phyloP scores from a whole-genome alignment of 768 basidiomycete genomes.

The Lentinula boryana region DNA sequence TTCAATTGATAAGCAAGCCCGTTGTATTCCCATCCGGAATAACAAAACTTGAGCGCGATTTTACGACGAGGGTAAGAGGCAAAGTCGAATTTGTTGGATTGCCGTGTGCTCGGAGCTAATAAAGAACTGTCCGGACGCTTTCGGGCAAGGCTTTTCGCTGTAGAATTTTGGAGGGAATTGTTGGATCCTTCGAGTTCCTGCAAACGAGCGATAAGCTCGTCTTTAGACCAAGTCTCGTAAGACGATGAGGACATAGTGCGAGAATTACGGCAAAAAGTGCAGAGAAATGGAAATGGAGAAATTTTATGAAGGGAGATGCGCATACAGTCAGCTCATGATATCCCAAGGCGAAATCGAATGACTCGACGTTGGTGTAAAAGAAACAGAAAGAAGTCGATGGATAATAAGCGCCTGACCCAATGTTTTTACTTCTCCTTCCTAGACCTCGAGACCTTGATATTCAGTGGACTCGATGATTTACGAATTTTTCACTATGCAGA shows the following conservation, averaged over 20 bases:
- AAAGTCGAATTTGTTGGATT: conserved; percentile 52
- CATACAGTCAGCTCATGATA: conserved; percentile 2
- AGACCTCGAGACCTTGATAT: no score
- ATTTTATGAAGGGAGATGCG: background rate
- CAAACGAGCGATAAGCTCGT: conserved; percentile 66
- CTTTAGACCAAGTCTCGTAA: conserved; percentile 56
- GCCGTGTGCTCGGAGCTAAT: conserved; percentile 15
- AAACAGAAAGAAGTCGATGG: background rate
- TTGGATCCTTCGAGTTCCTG: conserved; percentile 40
- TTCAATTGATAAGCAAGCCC: conserved; percentile 80
- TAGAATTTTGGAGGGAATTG: background rate
- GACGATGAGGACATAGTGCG: conserved; percentile 18
- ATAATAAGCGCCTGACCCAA: background rate
- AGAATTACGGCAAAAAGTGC: background rate
- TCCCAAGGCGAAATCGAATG: background rate
- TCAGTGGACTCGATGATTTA: no score
- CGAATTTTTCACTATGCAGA: no score
- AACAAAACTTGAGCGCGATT: conserved; percentile 91
- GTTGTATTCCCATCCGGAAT: conserved; percentile 88
- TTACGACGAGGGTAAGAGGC: conserved; percentile 70
- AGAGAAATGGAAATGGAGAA: background rate
- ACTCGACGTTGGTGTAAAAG: no score
- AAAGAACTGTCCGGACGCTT: conserved; percentile 12
- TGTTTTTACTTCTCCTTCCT: no score
- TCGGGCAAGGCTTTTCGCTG: conserved; percentile 8